Evolutionary conservation across 371 early-diverging fungal species (phyloP), one percentile per base, ranked within the genome.

Genomic region (Rhizopus stolonifer): DNA sequence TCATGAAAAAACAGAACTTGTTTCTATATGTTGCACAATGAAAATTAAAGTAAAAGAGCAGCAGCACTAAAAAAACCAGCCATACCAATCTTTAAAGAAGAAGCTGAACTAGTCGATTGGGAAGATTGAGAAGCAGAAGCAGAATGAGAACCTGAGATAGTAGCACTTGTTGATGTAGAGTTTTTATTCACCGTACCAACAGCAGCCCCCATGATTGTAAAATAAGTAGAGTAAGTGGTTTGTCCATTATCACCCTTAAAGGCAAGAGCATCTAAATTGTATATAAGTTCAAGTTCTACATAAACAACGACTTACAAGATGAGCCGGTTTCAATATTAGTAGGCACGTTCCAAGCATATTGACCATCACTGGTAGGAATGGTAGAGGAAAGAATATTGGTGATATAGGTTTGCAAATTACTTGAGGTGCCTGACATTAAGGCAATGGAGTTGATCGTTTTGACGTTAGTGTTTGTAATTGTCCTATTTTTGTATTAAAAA

Each of bases 301-400:
- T 25, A 51, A 55, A 54, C 31, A 7, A 29, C 2, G 18, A 66
- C 64, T 60, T 68, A 72, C 72, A 72, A 15, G 66, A 58, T 24
- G 57, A 25, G 26, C 55, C 58, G 7, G 69, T 63, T 36, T 54
- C 47, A 14, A 52, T 56, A 17, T 22, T 46, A 7, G 47, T 17
- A 19, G 72, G 72, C 15, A 72, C 58, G 33, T 65, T 57, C 72
- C 72, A 72, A n/a, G 25, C 11, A 45, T 61, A 70, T 32, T 51
- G 34, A 33, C 50, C 46, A 31, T 43, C 34, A 40, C 22, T 60
- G 13, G 65, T 54, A 25, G 61, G 60, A 49, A 67, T 46, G 21
- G 61, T 31, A 44, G 50, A 39, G 51, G 61, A 32, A 15, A 57
- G 60, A 26, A 61, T 54, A 43, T 61, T 61, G 32, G 52, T 33